Conservation (phyloP, 208 protist species). For the Wallacemonas rigidus region DNA sequence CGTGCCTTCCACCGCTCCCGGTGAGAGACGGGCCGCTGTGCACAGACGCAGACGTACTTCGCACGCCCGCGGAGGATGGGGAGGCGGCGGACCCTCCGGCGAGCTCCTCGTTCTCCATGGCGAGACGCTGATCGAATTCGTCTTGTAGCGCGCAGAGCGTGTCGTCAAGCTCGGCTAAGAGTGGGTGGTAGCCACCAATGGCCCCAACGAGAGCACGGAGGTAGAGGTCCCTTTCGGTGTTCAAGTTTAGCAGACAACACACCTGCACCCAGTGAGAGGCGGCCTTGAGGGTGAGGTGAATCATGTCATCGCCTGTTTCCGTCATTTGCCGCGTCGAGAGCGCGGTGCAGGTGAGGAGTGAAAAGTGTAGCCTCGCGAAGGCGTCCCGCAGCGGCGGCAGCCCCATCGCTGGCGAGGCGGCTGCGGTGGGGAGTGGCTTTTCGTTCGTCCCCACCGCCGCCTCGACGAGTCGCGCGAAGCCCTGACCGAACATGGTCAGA, state of each 20-base stretch:
- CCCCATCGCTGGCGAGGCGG: background rate
- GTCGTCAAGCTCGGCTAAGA: background rate
- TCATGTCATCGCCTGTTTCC: slow-evolving; percentile 27
- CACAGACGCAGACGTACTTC: no score
- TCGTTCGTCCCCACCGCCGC: background rate
- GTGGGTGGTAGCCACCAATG: slow-evolving; percentile 18
- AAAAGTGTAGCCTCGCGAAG: slow-evolving; percentile 28
- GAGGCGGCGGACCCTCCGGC: background rate
- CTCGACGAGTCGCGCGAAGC: slow-evolving; percentile 32
- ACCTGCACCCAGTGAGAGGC: slow-evolving; percentile 33
- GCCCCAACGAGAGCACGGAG: slow-evolving; percentile 29
- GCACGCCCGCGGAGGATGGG: no score
- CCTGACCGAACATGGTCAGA: slow-evolving; percentile 44
- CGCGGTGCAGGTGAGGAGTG: slow-evolving; percentile 27
- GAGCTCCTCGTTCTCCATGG: background rate
- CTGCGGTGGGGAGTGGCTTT: background rate
- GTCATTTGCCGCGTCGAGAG: slow-evolving; percentile 21
- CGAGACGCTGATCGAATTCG: background rate
- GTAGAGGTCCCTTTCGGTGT: slow-evolving; percentile 32
- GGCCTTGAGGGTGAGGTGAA: slow-evolving; percentile 38
- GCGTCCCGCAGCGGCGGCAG: slow-evolving; percentile 8
- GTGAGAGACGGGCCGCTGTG: no score
- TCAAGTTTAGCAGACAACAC: slow-evolving; percentile 26
- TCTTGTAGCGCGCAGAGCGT: slow-evolving; percentile 8
- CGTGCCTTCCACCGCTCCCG: background rate